A percentile compares a stretch with the other conserved stretches of the same genome.
phyloP scores from a whole-genome alignment of 495 filamentous ascomycete genomes.

The Penicillium verhagenii region DNA sequence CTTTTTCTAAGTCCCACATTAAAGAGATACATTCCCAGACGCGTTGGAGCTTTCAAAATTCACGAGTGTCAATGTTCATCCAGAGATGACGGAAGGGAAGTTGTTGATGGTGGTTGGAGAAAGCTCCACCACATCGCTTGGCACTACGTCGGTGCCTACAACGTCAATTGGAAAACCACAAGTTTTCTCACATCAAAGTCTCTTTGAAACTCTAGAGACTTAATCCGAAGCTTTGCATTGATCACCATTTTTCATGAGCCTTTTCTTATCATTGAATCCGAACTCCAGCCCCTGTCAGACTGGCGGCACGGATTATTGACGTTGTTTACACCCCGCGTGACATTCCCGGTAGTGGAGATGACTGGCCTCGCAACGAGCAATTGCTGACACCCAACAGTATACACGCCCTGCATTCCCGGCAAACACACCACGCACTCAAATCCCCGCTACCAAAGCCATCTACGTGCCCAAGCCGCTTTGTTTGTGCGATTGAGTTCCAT shows the following conservation, averaged over 20 bases:
- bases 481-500: slow-evolving; percentile 4
- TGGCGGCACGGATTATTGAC: not conserved
- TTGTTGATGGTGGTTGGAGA: not conserved
- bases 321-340: slow-evolving; percentile 2
- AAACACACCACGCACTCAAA: not conserved
- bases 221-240: not conserved
- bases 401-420: slow-evolving; percentile 22
- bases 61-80: not conserved
- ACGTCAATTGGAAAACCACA: not conserved
- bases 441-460: not conserved
- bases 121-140: slow-evolving; percentile 5
- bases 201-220: not conserved
- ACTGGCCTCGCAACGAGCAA: not conserved
- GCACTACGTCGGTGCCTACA: slow-evolving; percentile 2
- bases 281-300: not conserved
- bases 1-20: no score
- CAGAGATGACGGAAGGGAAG: not conserved
- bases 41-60: not conserved
- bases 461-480: not conserved
- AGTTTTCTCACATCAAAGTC: no score
- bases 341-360: slow-evolving; percentile 1
- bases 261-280: not conserved
- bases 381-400: not conserved
- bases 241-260: not conserved
- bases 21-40: not conserved